These are phyloP conservation scores for Hirsutella thompsonii DNA, from an alignment of 2,329 filamentous ascomycete genomes.

Conservation along the genomic window DNA sequence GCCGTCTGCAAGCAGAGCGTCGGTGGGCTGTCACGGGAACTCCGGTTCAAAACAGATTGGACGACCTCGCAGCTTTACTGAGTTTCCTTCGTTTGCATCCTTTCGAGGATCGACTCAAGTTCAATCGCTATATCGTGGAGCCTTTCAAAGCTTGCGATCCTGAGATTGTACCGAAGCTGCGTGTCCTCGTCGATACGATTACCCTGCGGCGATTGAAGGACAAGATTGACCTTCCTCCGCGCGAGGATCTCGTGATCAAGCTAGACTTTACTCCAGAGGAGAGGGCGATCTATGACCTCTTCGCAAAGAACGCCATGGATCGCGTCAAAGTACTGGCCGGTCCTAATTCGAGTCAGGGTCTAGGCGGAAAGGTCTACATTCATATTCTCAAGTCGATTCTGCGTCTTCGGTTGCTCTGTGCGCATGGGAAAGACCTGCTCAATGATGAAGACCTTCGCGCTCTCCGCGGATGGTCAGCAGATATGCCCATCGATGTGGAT, in stretches of 20 bases:
- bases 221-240: slow-evolving; percentile 68
- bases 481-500: slow-evolving; percentile 80
- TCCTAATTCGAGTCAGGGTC: slow-evolving; percentile 42
- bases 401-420: slow-evolving; percentile 78
- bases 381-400: slow-evolving; percentile 88
- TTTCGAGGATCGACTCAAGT: slow-evolving; percentile 67
- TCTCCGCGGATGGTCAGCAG: slow-evolving; percentile 68
- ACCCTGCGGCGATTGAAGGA: slow-evolving; percentile 87
- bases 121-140: slow-evolving; percentile 65
- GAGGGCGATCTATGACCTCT: slow-evolving; percentile 67
- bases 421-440: slow-evolving; percentile 84
- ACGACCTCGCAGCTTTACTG: slow-evolving; percentile 77
- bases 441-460: slow-evolving; percentile 70
- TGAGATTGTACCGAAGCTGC: slow-evolving; percentile 71
- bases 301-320: slow-evolving; percentile 67
- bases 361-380: slow-evolving; percentile 81
- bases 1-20: slow-evolving; percentile 62
- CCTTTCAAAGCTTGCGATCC: slow-evolving; percentile 83
- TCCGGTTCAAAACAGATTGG: slow-evolving; percentile 84
- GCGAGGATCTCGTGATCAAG: slow-evolving; percentile 58
- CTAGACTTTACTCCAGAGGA: slow-evolving; percentile 70
- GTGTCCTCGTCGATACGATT: slow-evolving; percentile 85
- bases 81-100: slow-evolving; percentile 76
- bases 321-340: slow-evolving; percentile 64
- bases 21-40: slow-evolving; percentile 98